Conservation (phyloP, 2,329 filamentous ascomycete genomes). For the Aspergillus aculeatinus region DNA sequence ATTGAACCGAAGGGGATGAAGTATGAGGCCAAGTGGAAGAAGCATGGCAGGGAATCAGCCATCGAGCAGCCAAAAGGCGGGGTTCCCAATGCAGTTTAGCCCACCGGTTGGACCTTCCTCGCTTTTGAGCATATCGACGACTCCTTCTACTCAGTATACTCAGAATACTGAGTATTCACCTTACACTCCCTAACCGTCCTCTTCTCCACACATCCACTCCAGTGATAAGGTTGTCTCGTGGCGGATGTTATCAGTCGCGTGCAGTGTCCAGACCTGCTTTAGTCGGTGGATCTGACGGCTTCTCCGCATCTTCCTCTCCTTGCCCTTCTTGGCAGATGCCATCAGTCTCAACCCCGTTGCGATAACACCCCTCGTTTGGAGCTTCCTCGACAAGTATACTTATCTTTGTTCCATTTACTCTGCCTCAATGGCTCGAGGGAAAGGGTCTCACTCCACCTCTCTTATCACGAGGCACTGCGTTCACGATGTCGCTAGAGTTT, state of each 20-base stretch:
- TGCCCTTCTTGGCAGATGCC: neutral
- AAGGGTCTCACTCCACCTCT: neutral
- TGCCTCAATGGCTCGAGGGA: slow-evolving; percentile 5
- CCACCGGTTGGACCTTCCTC: slow-evolving; percentile 16
- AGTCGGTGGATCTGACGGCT: neutral
- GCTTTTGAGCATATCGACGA: neutral
- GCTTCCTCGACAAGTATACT: slow-evolving; percentile 17
- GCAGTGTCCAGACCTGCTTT: neutral
- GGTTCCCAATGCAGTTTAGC: slow-evolving; percentile 7
- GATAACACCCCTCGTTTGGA: slow-evolving; percentile 19
- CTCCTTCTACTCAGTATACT: neutral
- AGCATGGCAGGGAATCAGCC: neutral
- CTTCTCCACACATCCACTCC: neutral
- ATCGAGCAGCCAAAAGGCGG: neutral
- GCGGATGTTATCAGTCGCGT: neutral
- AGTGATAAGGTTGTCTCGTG: neutral
- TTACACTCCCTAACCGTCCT: no score
- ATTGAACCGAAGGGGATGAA: no score
- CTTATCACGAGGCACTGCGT: slow-evolving; percentile 1
- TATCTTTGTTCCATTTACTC: neutral
- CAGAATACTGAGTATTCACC: no score
- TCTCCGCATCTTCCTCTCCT: slow-evolving; percentile 12
- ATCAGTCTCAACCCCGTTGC: neutral
- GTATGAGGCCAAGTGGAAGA: neutral
- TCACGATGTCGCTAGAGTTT: neutral